Evolutionary conservation across 1,284 basidiomycete species (phyloP).

Genomic region (Puccinia horiana): DNA sequence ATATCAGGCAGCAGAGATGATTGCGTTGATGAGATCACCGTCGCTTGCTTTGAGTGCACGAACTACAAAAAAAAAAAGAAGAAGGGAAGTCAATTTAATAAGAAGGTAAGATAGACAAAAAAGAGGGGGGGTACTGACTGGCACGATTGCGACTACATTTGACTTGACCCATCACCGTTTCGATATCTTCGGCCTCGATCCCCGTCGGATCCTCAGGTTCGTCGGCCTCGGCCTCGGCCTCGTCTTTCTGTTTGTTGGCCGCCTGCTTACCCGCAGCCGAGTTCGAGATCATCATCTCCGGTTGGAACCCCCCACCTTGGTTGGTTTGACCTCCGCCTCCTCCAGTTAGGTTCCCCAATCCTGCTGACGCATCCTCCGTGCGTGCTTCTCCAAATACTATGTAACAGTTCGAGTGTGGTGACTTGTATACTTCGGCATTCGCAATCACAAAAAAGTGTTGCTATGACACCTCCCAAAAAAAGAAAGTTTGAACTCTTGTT

Average conservation of each 20-base stretch:
- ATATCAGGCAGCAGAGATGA: constrained; percentile 40
- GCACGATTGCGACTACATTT: constrained; percentile 41
- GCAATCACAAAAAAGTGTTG: constrained; percentile 58
- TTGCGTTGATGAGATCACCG: constrained; percentile 46
- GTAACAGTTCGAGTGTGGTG: constrained; percentile 57
- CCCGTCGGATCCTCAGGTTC: constrained; percentile 21
- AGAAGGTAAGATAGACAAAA: neutral
- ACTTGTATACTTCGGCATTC: constrained; percentile 60
- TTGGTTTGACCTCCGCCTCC: constrained; percentile 13
- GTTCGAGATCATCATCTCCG: constrained; percentile 25
- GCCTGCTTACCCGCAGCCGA: constrained; percentile 37
- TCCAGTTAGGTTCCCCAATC: constrained; percentile 18
- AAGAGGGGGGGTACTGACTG: constrained; percentile 12
- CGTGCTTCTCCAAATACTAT: constrained; percentile 59
- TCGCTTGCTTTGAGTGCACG: constrained; percentile 37
- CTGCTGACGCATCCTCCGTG: constrained; percentile 31
- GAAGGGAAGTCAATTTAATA: neutral
- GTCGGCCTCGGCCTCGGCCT: constrained; percentile 41
- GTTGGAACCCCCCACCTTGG: constrained; percentile 19
- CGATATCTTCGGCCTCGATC: constrained; percentile 37
- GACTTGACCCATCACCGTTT: constrained; percentile 43
- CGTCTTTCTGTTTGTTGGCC: constrained; percentile 16
- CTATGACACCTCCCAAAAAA: neutral
- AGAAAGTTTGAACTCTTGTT: neutral
- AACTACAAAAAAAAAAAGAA: neutral